Evolutionary conservation across 1,139 yeast genomes (phyloP).

Genomic region (Geotrichum candidum): DNA sequence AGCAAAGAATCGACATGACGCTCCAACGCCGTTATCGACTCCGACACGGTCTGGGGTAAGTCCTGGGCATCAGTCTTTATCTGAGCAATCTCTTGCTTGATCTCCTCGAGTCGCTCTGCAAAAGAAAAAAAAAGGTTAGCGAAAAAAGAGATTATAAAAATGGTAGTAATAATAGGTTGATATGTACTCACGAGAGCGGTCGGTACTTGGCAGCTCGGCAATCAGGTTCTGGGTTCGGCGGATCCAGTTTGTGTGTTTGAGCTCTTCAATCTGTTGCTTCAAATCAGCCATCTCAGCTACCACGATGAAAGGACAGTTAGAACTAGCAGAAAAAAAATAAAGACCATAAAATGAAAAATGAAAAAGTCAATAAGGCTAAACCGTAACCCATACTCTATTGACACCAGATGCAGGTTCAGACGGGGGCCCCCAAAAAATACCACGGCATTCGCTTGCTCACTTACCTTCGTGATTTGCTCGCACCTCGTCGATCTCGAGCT

Average conservation of each 20-base stretch:
- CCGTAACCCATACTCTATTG: neutral
- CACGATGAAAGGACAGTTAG: neutral
- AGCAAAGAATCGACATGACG: neutral
- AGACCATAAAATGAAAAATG: neutral
- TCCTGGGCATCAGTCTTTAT: neutral
- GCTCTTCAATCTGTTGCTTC: neutral
- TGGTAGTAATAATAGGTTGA: neutral
- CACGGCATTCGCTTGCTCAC: neutral
- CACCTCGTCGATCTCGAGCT: constrained; percentile 12
- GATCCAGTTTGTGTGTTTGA: neutral
- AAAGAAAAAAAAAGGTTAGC: neutral
- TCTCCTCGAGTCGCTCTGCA: neutral
- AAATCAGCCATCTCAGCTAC: neutral
- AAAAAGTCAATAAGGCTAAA: neutral
- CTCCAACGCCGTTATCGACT: neutral
- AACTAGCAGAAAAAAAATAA: neutral
- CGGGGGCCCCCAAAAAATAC: too few species aligned
- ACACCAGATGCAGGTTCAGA: too few species aligned
- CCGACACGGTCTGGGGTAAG: neutral
- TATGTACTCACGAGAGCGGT: neutral
- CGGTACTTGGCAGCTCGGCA: neutral
- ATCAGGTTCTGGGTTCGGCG: neutral
- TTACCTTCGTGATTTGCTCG: constrained; percentile 8
- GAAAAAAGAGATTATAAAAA: neutral
- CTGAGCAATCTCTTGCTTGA: neutral